These are phyloP conservation scores for Sicyos edulis DNA, from an alignment of 306 rosid species.

Conservation along the genomic window DNA sequence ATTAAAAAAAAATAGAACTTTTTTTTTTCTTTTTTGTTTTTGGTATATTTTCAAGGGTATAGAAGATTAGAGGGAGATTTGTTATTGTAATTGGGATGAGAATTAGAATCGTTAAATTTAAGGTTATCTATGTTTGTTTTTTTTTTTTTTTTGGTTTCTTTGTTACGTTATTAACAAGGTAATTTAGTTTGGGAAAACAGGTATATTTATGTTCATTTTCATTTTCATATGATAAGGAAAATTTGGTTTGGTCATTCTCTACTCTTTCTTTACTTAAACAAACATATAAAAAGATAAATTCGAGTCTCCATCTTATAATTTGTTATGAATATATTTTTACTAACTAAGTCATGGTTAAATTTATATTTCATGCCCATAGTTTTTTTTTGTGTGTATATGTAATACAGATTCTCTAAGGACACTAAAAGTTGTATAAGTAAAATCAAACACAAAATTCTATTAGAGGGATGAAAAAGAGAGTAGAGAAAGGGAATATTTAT, in stretches of 20 bases:
- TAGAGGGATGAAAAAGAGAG: neutral
- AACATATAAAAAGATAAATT: no score
- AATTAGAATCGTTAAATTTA: neutral
- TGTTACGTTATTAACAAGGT: neutral
- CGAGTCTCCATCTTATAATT: no score
- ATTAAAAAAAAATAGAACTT: neutral
- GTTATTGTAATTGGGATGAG: constrained; percentile 13
- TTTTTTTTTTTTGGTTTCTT: neutral
- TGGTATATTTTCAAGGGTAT: constrained; percentile 19
- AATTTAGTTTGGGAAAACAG: neutral
- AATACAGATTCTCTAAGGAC: neutral
- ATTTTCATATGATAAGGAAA: neutral
- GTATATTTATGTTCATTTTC: neutral
- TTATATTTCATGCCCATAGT: no score
- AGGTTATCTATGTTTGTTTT: neutral
- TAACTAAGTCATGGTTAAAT: neutral
- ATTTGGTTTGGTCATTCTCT: neutral
- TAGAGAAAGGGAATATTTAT: neutral
- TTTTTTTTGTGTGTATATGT: neutral
- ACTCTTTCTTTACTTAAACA: neutral
- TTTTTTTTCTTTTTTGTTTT: neutral
- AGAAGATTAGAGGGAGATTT: constrained; percentile 20
- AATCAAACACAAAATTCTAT: neutral
- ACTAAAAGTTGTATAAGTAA: neutral
- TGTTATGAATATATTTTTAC: no score